Conservation (phyloP, 352 stramenopile genomes). For the Phytophthora fragariae region DNA sequence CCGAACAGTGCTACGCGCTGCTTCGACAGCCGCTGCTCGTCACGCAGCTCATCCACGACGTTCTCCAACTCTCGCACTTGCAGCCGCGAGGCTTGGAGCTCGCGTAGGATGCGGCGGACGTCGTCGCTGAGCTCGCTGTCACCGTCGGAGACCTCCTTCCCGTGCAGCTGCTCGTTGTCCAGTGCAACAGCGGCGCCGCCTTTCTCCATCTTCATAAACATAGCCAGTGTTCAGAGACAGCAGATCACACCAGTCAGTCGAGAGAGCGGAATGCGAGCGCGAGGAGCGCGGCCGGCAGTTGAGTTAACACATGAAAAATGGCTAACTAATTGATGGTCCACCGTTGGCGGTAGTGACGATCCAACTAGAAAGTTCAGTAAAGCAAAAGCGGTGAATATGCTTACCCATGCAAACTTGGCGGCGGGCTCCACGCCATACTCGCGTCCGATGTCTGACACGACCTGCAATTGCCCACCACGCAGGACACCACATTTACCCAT, state of each 20-base stretch:
- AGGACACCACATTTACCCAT: conserved; percentile 20
- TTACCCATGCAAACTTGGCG: conserved; percentile 42
- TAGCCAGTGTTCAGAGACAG: conserved; percentile 52
- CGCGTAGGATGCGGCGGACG: conserved; percentile 37
- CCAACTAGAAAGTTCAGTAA: conserved; percentile 36
- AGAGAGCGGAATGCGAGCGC: conserved; percentile 8
- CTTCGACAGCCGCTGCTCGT: conserved; percentile 60
- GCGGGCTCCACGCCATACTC: conserved; percentile 45
- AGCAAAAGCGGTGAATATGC: conserved; percentile 15
- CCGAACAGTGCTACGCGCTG: conserved; percentile 66
- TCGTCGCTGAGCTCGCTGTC: conserved; percentile 33
- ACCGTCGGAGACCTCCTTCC: conserved; percentile 25
- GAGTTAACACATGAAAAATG: conserved; percentile 39
- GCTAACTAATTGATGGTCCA: conserved; percentile 44
- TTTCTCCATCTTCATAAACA: conserved; percentile 60
- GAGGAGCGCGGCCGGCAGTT: conserved; percentile 12
- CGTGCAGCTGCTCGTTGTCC: conserved; percentile 41
- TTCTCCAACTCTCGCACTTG: conserved; percentile 49
- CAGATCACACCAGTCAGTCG: conserved; percentile 47
- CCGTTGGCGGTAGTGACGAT: conserved; percentile 30
- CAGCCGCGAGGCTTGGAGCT: conserved; percentile 40
- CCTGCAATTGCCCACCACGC: conserved; percentile 29
- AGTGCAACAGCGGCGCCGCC: conserved; percentile 40
- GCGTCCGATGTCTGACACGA: conserved; percentile 47
- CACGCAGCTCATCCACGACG: conserved; percentile 60